A percentile compares a stretch with the other conserved stretches of the same genome.
These are phyloP conservation scores for Pisolithus sp. DNA, from an alignment of 768 basidiomycete genomes.

Conservation along the genomic window DNA sequence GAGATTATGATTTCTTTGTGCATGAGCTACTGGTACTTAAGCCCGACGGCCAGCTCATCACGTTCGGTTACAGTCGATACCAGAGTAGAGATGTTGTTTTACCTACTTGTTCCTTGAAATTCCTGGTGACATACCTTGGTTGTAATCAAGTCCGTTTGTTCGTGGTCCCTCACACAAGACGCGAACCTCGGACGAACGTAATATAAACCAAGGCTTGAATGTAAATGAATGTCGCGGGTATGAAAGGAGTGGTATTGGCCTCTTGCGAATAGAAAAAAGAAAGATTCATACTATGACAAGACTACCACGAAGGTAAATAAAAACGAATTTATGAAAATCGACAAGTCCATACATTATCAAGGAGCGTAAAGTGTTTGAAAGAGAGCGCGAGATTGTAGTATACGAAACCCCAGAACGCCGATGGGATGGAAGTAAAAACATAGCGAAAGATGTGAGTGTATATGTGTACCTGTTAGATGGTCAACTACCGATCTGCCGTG, in stretches of 20 bases:
- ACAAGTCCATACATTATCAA: constrained; percentile 26
- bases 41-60: too few relatives aligned
- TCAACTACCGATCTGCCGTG: constrained; percentile 20
- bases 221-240: too few relatives aligned
- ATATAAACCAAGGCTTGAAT: too few relatives aligned
- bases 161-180: too few relatives aligned
- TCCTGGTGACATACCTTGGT: too few relatives aligned
- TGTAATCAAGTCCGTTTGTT: too few relatives aligned
- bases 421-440: constrained; percentile 4
- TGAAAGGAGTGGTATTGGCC: too few relatives aligned
- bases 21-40: too few relatives aligned
- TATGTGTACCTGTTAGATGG: not conserved
- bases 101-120: too few relatives aligned
- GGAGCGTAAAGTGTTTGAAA: constrained; percentile 24
- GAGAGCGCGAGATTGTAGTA: constrained; percentile 10
- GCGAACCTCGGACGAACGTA: too few relatives aligned
- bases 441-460: not conserved
- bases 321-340: constrained; percentile 8
- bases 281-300: constrained; percentile 3
- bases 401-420: not conserved
- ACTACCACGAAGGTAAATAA: constrained; percentile 14
- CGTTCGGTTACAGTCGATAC: too few relatives aligned
- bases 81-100: too few relatives aligned
- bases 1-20: not conserved
- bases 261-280: not conserved